Conservation (phyloP, 2,329 filamentous ascomycete species). For the Nemania sp. region DNA sequence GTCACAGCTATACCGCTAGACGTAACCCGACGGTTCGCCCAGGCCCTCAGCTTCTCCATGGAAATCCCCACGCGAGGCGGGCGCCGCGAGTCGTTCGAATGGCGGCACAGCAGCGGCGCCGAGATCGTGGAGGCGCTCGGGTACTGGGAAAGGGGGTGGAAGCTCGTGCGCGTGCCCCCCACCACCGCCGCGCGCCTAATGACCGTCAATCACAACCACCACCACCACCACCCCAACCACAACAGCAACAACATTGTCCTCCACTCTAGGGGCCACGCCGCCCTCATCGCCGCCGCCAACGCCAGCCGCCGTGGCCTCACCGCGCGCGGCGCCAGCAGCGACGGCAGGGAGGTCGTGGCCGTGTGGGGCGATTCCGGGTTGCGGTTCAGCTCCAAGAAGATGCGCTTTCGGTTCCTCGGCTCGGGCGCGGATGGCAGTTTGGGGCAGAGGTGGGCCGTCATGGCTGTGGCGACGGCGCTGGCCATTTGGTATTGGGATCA, state of each 20-base stretch:
- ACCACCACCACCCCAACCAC: conserved; percentile 12
- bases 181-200: neutral
- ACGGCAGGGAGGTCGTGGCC: conserved; percentile 58
- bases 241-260: no score
- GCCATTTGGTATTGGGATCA: conserved; percentile 49
- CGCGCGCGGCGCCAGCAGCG: conserved; percentile 38
- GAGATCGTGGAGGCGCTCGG: conserved; percentile 53
- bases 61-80: conserved; percentile 43
- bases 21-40: conserved; percentile 18
- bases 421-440: conserved; percentile 54
- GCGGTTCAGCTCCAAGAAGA: conserved; percentile 49
- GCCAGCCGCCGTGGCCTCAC: no score
- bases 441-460: conserved; percentile 58
- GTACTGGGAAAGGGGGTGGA: conserved; percentile 53
- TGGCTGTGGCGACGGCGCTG: conserved; percentile 57
- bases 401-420: conserved; percentile 57
- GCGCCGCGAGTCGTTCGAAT: conserved; percentile 56
- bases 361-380: conserved; percentile 50
- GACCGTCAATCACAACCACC: neutral
- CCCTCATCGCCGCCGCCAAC: no score
- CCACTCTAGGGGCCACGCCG: no score
- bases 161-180: conserved; percentile 54
- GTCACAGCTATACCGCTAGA: no score
- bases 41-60: conserved; percentile 39
- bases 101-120: conserved; percentile 55